A percentile compares a stretch with the other conserved stretches of the same genome.
Evolutionary conservation across 108 stramenopile species (phyloP).

Genomic region (Cyclotella kingstonii): DNA sequence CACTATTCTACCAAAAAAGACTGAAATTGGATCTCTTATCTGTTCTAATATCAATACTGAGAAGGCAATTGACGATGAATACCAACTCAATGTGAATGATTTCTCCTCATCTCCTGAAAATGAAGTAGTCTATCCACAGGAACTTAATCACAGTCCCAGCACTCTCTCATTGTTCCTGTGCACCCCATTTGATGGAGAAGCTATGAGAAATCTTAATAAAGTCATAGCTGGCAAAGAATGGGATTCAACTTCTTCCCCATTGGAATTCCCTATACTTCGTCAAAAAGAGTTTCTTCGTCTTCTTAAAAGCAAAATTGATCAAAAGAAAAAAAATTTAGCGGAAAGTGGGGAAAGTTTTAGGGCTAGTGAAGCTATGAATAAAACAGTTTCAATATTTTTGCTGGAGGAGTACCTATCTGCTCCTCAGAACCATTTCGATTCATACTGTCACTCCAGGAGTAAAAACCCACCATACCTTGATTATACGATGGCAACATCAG

Average conservation of each 20-base stretch:
- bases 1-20: no score
- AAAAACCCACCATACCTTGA: no score
- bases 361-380: no score
- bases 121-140: constrained; percentile 1
- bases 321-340: background rate
- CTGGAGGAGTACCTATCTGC: no score
- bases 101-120: background rate
- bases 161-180: background rate
- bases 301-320: background rate
- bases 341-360: background rate
- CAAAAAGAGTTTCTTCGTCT: background rate
- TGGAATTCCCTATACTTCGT: background rate
- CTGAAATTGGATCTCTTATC: no score
- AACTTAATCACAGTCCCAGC: constrained; percentile 1
- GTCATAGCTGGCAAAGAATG: background rate
- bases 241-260: background rate
- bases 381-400: no score
- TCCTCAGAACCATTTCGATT: no score
- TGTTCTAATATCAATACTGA: no score
- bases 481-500: no score
- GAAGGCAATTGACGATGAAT: no score
- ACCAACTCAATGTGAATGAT: no score
- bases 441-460: no score
- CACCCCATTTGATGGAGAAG: background rate
- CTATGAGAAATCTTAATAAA: background rate